Percentiles rank a stretch among this genome's conserved stretches.
Conservation (phyloP, 2,329 filamentous ascomycete species). For the Cladophialophora yegresii region DNA sequence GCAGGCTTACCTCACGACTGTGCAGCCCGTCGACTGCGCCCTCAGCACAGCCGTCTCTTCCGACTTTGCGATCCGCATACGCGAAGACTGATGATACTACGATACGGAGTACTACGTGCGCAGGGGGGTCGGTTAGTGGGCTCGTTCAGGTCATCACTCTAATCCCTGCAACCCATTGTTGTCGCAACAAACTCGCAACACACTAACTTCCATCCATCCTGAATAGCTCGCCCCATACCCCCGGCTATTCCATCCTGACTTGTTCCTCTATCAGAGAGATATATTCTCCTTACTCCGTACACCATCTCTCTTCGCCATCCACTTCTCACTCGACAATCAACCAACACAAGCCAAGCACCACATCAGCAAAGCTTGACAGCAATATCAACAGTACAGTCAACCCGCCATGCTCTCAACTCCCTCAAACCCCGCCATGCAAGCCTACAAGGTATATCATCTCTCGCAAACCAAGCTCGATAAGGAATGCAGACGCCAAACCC, state of each 20-base stretch:
- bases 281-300: constrained; percentile 9
- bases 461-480: constrained; percentile 29
- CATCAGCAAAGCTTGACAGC: neutral
- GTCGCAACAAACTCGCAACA: neutral
- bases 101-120: neutral
- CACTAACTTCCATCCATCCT: constrained; percentile 7
- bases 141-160: neutral
- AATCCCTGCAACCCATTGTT: neutral
- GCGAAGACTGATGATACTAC: neutral
- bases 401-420: constrained; percentile 17
- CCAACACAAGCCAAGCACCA: neutral
- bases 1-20: constrained; percentile 19
- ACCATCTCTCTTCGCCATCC: constrained; percentile 9
- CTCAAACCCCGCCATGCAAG: constrained; percentile 28
- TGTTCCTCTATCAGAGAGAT: constrained; percentile 7
- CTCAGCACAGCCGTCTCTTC: neutral
- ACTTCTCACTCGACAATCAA: neutral
- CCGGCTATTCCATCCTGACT: constrained; percentile 5
- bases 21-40: neutral
- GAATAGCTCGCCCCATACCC: constrained; percentile 4
- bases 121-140: neutral
- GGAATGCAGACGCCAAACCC: constrained; percentile 30
- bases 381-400: neutral
- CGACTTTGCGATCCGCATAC: neutral
- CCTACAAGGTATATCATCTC: constrained; percentile 32